Conservation (phyloP, 2,329 filamentous ascomycete species). For the Diaporthe amygdali region DNA sequence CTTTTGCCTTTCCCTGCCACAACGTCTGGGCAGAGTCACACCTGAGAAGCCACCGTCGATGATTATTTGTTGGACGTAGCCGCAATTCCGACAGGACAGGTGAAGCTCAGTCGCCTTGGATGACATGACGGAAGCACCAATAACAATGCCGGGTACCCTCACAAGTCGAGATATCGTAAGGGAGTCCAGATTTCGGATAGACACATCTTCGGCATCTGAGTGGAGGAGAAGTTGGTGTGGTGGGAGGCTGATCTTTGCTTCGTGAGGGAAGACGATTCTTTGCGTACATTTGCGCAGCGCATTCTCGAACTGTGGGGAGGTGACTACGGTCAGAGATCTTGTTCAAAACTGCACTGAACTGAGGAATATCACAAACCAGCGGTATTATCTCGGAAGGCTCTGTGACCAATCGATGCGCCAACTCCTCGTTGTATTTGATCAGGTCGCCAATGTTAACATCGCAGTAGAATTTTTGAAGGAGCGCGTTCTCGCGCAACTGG, state of each 20-base stretch:
- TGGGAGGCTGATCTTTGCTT: conserved; percentile 71
- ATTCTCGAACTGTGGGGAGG: conserved; percentile 74
- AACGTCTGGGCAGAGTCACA: conserved; percentile 81
- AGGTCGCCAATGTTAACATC: conserved; percentile 95
- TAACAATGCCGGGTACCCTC: conserved; percentile 95
- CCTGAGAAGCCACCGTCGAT: conserved; percentile 88
- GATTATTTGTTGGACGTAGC: conserved; percentile 70
- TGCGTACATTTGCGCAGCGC: conserved; percentile 92
- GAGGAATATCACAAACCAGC: conserved; percentile 63
- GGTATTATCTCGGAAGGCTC: conserved; percentile 94
- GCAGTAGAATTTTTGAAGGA: conserved; percentile 93
- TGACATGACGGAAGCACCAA: conserved; percentile 94
- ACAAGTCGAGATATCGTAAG: conserved; percentile 94
- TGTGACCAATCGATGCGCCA: conserved; percentile 86
- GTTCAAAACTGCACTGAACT: background rate
- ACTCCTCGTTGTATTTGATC: conserved; percentile 94
- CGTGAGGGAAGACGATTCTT: conserved; percentile 86
- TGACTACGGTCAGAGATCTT: conserved; percentile 5
- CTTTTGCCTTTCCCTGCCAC: conserved; percentile 65
- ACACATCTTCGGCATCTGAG: conserved; percentile 87
- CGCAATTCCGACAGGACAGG: conserved; percentile 88
- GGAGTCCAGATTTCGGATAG: conserved; percentile 92
- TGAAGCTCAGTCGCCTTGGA: conserved; percentile 90
- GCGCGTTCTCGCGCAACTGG: conserved; percentile 91
- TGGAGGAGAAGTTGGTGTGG: conserved; percentile 95